A percentile compares a stretch with the other conserved stretches of the same genome.
Conservation (phyloP, 108 stramenopile species). For the Nitzschia palea region DNA sequence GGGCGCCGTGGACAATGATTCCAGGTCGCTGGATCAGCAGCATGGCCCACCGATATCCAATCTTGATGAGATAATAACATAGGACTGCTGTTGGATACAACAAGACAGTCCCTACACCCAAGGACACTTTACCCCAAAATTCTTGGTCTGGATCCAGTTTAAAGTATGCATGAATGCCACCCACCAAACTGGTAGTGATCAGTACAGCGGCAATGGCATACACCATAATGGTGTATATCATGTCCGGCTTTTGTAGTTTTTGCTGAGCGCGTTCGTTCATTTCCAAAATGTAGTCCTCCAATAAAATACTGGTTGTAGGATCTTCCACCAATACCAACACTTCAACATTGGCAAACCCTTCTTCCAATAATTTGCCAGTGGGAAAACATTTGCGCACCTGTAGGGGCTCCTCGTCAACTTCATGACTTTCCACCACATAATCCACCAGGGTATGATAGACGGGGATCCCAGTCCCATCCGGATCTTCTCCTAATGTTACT, state of each 20-base stretch:
- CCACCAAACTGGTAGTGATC: conserved; percentile 16
- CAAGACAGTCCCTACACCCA: conserved; percentile 24
- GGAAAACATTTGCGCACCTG: conserved; percentile 55
- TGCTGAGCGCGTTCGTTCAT: conserved; percentile 24
- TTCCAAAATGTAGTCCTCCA: conserved; percentile 36
- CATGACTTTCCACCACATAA: conserved; percentile 35
- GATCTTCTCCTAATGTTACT: conserved; percentile 37
- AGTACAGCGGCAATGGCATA: conserved; percentile 19
- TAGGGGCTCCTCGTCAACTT: conserved; percentile 19
- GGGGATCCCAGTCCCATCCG: conserved; percentile 45
- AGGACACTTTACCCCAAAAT: conserved; percentile 29
- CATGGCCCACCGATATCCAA: background rate
- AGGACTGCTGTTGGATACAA: conserved; percentile 35
- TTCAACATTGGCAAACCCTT: conserved; percentile 61
- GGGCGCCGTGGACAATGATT: conserved; percentile 24
- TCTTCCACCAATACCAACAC: conserved; percentile 46
- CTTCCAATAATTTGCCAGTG: conserved; percentile 38
- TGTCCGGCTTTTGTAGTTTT: conserved; percentile 22
- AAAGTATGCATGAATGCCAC: conserved; percentile 20
- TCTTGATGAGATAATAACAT: conserved; percentile 7
- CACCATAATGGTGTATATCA: background rate
- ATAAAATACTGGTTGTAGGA: conserved; percentile 40
- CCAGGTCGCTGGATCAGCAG: conserved; percentile 27
- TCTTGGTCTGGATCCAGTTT: conserved; percentile 17
- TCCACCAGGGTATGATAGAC: conserved; percentile 50